phyloP scores from a whole-genome alignment of 176 grass and related monocot species.

The Calamus simplicifolius region DNA sequence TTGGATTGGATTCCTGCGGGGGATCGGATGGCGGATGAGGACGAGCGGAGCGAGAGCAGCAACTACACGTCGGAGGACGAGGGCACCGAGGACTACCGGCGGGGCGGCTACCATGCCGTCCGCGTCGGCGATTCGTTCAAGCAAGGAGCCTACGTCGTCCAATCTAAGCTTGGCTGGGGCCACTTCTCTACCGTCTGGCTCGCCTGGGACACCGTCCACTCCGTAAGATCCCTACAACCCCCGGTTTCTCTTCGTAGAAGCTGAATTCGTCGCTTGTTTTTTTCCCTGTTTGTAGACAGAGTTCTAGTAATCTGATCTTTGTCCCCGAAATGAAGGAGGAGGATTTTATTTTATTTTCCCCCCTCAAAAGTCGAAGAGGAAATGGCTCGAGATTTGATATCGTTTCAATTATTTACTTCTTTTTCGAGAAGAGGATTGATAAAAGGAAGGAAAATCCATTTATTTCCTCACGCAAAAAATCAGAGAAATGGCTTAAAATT shows the following conservation, averaged over 20 bases:
- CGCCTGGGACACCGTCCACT: conserved; percentile 83
- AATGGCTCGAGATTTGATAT: too few species aligned
- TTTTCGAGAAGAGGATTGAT: too few species aligned
- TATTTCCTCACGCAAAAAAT: too few species aligned
- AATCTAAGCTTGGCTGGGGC: conserved; percentile 94
- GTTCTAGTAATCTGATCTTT: not conserved
- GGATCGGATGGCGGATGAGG: conserved; percentile 27
- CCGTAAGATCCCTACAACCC: conserved; percentile 34
- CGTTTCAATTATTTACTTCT: too few species aligned
- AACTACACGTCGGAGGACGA: conserved; percentile 96
- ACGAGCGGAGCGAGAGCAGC: conserved; percentile 54
- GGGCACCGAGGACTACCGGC: conserved; percentile 89
- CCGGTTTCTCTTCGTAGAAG: not conserved
- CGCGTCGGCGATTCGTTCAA: conserved; percentile 88
- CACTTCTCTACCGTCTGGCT: conserved; percentile 99
- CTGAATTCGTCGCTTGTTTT: too few species aligned
- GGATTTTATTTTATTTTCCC: not conserved
- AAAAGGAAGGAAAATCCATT: too few species aligned
- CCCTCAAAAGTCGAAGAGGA: too few species aligned
- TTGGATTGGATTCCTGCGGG: not conserved
- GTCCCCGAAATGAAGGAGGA: not conserved
- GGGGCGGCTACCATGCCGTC: conserved; percentile 93
- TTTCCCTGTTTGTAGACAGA: too few species aligned
- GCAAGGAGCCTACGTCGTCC: conserved; percentile 85
- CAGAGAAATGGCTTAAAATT: too few species aligned